These are phyloP conservation scores for Phytophthora megakarya DNA, from an alignment of 352 stramenopile genomes.

Conservation along the genomic window DNA sequence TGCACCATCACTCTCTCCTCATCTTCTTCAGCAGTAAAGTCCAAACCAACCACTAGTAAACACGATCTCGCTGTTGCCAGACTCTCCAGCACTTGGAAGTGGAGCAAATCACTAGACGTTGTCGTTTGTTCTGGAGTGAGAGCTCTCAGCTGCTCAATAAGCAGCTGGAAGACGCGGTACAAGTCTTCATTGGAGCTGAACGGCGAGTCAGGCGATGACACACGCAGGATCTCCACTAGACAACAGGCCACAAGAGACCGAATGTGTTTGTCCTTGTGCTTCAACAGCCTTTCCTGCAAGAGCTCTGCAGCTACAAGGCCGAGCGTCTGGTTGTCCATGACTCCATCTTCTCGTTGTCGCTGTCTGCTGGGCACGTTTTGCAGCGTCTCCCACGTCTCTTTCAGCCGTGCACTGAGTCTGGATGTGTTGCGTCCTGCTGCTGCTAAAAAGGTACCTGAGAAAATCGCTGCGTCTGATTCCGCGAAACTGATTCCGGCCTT, in stretches of 20 bases:
- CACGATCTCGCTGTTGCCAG: constrained; percentile 65
- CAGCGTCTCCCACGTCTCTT: constrained; percentile 55
- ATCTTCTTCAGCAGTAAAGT: constrained; percentile 47
- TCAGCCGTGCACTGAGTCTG: constrained; percentile 53
- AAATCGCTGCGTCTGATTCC: too few species aligned
- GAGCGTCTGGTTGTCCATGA: constrained; percentile 41
- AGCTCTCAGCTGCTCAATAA: constrained; percentile 61
- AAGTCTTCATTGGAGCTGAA: constrained; percentile 71
- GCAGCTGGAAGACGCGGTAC: constrained; percentile 68
- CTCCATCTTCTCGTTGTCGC: constrained; percentile 46
- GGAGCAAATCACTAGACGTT: constrained; percentile 43
- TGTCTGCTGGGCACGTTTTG: constrained; percentile 47
- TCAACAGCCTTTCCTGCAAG: constrained; percentile 53
- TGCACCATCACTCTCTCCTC: constrained; percentile 68
- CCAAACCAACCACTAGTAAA: constrained; percentile 54
- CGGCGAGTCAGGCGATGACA: constrained; percentile 66
- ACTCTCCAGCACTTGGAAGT: constrained; percentile 72
- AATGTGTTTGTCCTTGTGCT: constrained; percentile 56
- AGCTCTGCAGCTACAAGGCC: constrained; percentile 59
- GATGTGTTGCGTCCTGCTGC: constrained; percentile 24
- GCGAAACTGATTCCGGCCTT: constrained; percentile 3
- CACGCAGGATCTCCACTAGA: constrained; percentile 71
- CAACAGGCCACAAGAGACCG: constrained; percentile 71
- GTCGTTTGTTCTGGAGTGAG: constrained; percentile 37
- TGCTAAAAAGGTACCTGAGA: constrained; percentile 28